Base-by-base conservation (phyloP, 805 yeast species). In the Saccharomycopsis capsularis region DNA sequence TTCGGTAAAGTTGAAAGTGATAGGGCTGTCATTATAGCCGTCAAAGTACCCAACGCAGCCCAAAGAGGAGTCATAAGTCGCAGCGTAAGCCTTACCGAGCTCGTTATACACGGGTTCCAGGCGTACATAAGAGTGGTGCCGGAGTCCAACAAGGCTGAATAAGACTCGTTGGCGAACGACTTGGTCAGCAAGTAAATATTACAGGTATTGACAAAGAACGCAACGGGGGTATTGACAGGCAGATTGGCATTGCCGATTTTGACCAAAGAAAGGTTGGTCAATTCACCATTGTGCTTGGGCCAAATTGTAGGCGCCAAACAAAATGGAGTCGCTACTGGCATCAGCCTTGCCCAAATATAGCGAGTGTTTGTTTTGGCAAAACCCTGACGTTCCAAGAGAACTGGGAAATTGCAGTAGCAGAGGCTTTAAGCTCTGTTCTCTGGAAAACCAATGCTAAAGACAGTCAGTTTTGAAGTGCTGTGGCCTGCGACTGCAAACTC, bases 41-140 rank as follows among this genome's bases (percentile, higher is more conserved):
- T 50, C 47, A 15, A 40, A 38, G n/a, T 40, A n/a, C 5, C 41
- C 40, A 13, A 55, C 41, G 22, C 59, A 56, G 11, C 45, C 45
- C 16, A 42, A 19, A 23, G 27, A 24, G 23, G 39, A 32, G 15
- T 27, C 38, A 30, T 41, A 48, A 4, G 18, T 18, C n/a, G 23
- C 22, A 4, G 51, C 55, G 3, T 48, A 42, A 13, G 58, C 53
- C 7, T 44, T 43, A 29, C 55, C 58, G 9, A 67, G 50, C 23
- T 54, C 51, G 7, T 40, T 24, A 19, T 59, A 69, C 13, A 66
- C 36, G 18, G 51, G 23, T 4, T 53, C 22, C 34, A 81, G 80
- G 37, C 59, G 58, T 75, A 76, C 34, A 65, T 62, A 32, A 69
- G 56, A 3, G 73, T 68, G 4, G 74, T 68, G 54, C 74, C 74